Conservation (phyloP, 2,329 filamentous ascomycete genomes). For the Colletotrichum agaves region DNA sequence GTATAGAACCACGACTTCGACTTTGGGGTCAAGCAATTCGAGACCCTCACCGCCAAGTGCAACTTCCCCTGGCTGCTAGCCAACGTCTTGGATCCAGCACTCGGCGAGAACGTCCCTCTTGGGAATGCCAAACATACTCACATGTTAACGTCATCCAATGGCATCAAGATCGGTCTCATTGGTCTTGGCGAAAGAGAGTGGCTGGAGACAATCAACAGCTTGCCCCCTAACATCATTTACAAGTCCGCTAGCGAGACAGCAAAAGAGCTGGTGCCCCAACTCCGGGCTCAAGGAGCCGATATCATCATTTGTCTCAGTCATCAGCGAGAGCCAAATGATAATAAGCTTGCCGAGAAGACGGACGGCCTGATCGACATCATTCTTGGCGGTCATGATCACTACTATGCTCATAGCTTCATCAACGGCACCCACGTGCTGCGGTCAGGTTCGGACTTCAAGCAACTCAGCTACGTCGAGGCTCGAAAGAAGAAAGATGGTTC, state of each 20-base stretch:
- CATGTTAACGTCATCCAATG: slow-evolving; percentile 83
- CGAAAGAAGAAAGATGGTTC: slow-evolving; percentile 62
- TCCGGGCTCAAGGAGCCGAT: slow-evolving; percentile 82
- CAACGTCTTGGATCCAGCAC: slow-evolving; percentile 85
- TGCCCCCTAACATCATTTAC: slow-evolving; percentile 86
- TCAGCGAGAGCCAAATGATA: slow-evolving; percentile 88
- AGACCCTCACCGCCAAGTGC: slow-evolving; percentile 77
- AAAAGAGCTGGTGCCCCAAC: slow-evolving; percentile 75
- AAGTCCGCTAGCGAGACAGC: slow-evolving; percentile 81
- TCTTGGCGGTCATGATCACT: slow-evolving; percentile 90
- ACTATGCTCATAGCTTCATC: slow-evolving; percentile 80
- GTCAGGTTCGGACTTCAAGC: slow-evolving; percentile 91
- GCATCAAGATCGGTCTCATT: slow-evolving; percentile 86
- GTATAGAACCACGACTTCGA: slow-evolving; percentile 88
- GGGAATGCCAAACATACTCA: slow-evolving; percentile 79
- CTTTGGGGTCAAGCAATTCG: slow-evolving; percentile 86
- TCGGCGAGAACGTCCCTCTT: slow-evolving; percentile 79
- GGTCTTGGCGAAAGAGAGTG: slow-evolving; percentile 89
- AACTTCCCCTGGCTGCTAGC: slow-evolving; percentile 90
- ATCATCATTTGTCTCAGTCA: slow-evolving; percentile 87
- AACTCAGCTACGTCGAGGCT: slow-evolving; percentile 87
- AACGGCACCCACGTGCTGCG: slow-evolving; percentile 87
- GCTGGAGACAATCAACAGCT: slow-evolving; percentile 87
- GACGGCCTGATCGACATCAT: slow-evolving; percentile 84
- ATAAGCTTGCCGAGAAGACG: slow-evolving; percentile 81